Percentiles rank a stretch among this genome's conserved stretches.
Conservation (phyloP, 805 yeast species). For the Candida dajiaensis region DNA sequence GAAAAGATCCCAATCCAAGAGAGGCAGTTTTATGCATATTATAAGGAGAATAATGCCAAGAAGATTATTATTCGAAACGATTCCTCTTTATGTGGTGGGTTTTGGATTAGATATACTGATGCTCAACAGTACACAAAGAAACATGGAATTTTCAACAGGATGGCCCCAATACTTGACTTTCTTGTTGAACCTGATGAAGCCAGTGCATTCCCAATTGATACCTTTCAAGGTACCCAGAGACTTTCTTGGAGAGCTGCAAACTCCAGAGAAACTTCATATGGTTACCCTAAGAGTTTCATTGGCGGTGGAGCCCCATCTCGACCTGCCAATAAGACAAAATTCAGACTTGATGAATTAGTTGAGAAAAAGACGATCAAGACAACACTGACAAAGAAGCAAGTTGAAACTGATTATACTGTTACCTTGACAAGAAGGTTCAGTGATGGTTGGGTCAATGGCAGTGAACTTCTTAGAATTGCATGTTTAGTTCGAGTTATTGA, state of each 20-base stretch:
- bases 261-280: slow-evolving; percentile 10
- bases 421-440: slow-evolving; percentile 16
- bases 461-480: slow-evolving; percentile 11
- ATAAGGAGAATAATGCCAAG: slow-evolving; percentile 2
- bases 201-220: slow-evolving; percentile 6
- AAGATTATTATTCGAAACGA: slow-evolving; percentile 15
- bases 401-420: background rate
- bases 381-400: slow-evolving; percentile 8
- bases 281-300: slow-evolving; percentile 15
- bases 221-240: slow-evolving; percentile 3
- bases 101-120: slow-evolving; percentile 18
- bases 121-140: slow-evolving; percentile 14
- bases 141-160: slow-evolving; percentile 12
- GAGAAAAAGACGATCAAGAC: slow-evolving; percentile 2
- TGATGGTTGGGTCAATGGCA: slow-evolving; percentile 24
- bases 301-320: slow-evolving; percentile 17
- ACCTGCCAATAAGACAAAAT: slow-evolving; percentile 3
- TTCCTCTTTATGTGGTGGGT: slow-evolving; percentile 24
- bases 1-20: slow-evolving; percentile 4
- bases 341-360: slow-evolving; percentile 4
- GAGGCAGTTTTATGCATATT: slow-evolving; percentile 11
- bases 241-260: slow-evolving; percentile 11
- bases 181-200: slow-evolving; percentile 10
- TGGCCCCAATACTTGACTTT: slow-evolving; percentile 16
- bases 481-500: slow-evolving; percentile 14